Evolutionary conservation across 345 rosid species (phyloP).

Genomic region (Adansonia digitata): DNA sequence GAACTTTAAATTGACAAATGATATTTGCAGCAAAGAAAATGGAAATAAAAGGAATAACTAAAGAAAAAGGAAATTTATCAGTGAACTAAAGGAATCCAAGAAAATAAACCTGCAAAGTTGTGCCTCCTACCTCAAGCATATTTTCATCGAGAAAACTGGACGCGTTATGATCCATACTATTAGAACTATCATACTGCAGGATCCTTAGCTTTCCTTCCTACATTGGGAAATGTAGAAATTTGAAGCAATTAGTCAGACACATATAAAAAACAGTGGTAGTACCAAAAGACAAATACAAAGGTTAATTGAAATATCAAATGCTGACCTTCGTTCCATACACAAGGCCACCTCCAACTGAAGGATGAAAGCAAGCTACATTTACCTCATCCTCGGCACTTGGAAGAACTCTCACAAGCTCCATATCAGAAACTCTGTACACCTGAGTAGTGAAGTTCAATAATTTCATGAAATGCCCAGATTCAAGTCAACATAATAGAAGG

Average conservation of each 20-base stretch:
- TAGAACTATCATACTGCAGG: constrained; percentile 51
- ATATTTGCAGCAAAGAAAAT: background rate
- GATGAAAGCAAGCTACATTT: constrained; percentile 51
- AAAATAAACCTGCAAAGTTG: background rate
- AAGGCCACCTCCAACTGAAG: constrained; percentile 80
- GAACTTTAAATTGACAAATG: background rate
- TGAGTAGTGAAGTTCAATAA: constrained; percentile 18
- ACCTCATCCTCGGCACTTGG: constrained; percentile 56
- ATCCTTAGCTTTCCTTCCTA: constrained; percentile 89
- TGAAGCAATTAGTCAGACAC: background rate
- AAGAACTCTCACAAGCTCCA: constrained; percentile 84
- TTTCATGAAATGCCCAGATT: background rate
- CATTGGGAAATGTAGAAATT: constrained; percentile 16
- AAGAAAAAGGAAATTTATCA: background rate
- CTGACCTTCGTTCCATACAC: constrained; percentile 84
- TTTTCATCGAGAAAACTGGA: constrained; percentile 36
- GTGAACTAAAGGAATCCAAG: background rate
- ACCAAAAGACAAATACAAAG: background rate
- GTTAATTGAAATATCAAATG: background rate
- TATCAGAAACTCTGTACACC: constrained; percentile 81
- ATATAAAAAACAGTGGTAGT: background rate
- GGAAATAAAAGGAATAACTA: background rate
- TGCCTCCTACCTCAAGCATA: constrained; percentile 33
- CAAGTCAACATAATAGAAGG: background rate
- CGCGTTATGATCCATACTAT: constrained; percentile 19